These are phyloP conservation scores for Coemansia sp. DNA, from an alignment of 192 early-diverging fungal genomes.

Conservation along the genomic window DNA sequence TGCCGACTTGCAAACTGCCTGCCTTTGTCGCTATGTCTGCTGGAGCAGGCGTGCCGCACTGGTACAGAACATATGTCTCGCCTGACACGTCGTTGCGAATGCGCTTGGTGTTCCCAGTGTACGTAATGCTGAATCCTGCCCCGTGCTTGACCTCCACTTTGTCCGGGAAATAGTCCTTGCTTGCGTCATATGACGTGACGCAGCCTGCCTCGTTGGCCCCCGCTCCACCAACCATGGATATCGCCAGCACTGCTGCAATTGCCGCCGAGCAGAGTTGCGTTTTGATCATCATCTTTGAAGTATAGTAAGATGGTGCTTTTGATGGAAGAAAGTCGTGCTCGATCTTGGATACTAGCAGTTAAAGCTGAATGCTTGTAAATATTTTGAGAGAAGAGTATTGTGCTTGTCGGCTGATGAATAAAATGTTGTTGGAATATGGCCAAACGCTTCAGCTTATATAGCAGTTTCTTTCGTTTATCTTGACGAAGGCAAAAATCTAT, in stretches of 20 bases:
- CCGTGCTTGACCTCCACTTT: conserved; percentile 57
- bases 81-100: conserved; percentile 58
- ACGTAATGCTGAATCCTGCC: conserved; percentile 61
- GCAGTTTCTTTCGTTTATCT: neutral
- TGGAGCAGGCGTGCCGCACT: conserved; percentile 65
- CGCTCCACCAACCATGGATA: conserved; percentile 3
- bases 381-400: neutral
- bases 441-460: neutral
- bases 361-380: neutral
- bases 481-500: no score
- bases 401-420: neutral
- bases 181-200: conserved; percentile 26
- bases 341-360: neutral
- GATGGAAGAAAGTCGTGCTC: neutral
- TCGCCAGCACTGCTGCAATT: conserved; percentile 18
- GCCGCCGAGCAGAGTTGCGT: conserved; percentile 8
- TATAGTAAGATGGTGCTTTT: neutral
- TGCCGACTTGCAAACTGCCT: conserved; percentile 39
- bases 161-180: conserved; percentile 53
- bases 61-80: conserved; percentile 65
- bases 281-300: conserved; percentile 28
- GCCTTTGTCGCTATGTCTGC: conserved; percentile 48
- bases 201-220: conserved; percentile 37
- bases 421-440: neutral
- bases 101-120: conserved; percentile 66